phyloP scores from a whole-genome alignment of 176 grass and related monocot genomes.

The Typha latifolia region DNA sequence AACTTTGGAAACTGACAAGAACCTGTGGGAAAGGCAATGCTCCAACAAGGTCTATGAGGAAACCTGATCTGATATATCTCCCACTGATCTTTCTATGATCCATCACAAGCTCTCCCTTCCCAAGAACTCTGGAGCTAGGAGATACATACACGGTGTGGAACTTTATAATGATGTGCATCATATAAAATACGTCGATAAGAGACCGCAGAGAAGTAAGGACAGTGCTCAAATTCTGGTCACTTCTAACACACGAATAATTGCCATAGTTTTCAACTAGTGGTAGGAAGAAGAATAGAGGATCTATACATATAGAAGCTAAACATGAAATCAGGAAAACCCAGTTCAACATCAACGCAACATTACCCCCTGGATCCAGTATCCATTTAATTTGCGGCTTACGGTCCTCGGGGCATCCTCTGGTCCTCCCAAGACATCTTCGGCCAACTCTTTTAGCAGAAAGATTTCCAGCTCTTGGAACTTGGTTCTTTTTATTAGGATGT shows the following conservation, averaged over 20 bases:
- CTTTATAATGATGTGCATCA: slow-evolving; percentile 24
- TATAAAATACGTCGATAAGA: slow-evolving; percentile 31
- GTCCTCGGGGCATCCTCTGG: slow-evolving; percentile 10
- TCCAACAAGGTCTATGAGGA: slow-evolving; percentile 33
- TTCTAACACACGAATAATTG: slow-evolving; percentile 26
- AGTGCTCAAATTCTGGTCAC: slow-evolving; percentile 18
- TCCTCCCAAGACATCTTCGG: neutral
- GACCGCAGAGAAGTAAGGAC: slow-evolving; percentile 26
- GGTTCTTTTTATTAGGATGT: neutral
- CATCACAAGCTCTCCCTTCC: slow-evolving; percentile 37
- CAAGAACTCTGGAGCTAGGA: slow-evolving; percentile 40
- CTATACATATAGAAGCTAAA: slow-evolving; percentile 31
- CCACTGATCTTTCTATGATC: slow-evolving; percentile 25
- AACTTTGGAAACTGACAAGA: neutral
- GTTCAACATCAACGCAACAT: slow-evolving; percentile 28
- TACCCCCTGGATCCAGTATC: slow-evolving; percentile 36
- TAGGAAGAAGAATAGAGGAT: slow-evolving; percentile 48
- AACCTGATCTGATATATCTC: slow-evolving; percentile 37
- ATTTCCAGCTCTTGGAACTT: neutral
- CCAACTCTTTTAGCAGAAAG: neutral
- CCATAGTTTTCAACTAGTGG: slow-evolving; percentile 6
- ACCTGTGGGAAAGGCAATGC: slow-evolving; percentile 50
- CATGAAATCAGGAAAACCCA: slow-evolving; percentile 31
- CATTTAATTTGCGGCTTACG: slow-evolving; percentile 5
- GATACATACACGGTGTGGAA: slow-evolving; percentile 45